These are phyloP conservation scores for Trichoderma pleuroti DNA, from an alignment of 2,329 filamentous ascomycete species.

Conservation along the genomic window DNA sequence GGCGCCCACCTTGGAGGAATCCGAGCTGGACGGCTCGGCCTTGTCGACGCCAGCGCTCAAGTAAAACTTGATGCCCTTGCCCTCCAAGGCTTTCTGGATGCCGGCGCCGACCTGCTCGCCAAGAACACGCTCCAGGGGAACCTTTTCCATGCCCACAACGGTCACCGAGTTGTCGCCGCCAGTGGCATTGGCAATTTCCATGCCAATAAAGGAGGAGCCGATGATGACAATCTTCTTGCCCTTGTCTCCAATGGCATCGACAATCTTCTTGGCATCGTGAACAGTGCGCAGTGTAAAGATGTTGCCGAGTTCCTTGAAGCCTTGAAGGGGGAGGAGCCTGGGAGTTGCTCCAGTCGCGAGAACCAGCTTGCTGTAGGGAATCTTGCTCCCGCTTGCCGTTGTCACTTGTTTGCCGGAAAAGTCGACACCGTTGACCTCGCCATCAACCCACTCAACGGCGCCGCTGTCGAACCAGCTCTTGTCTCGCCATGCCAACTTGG, in stretches of 20 bases:
- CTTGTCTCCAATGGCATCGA: slow-evolving; percentile 73
- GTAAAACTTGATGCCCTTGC: slow-evolving; percentile 84
- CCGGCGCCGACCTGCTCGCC: slow-evolving; percentile 76
- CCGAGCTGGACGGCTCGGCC: slow-evolving; percentile 66
- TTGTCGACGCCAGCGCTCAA: slow-evolving; percentile 79
- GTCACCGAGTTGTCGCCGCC: slow-evolving; percentile 77
- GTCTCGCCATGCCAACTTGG: slow-evolving; percentile 74
- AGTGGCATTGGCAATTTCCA: slow-evolving; percentile 90
- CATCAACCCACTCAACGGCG: slow-evolving; percentile 55
- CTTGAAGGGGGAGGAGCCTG: slow-evolving; percentile 70
- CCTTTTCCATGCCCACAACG: slow-evolving; percentile 82
- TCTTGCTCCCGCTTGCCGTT: slow-evolving; percentile 70
- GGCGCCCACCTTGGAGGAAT: slow-evolving; percentile 70
- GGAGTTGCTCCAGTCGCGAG: slow-evolving; percentile 84
- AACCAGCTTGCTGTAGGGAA: slow-evolving; percentile 81
- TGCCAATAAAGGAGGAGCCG: slow-evolving; percentile 93
- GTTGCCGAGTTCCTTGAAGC: slow-evolving; percentile 82
- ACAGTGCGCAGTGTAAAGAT: slow-evolving; percentile 80
- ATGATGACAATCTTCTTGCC: slow-evolving; percentile 90
- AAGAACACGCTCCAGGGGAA: slow-evolving; percentile 81
- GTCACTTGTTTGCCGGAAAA: slow-evolving; percentile 69
- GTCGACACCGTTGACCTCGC: slow-evolving; percentile 70
- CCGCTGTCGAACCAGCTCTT: slow-evolving; percentile 70
- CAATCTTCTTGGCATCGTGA: slow-evolving; percentile 74
- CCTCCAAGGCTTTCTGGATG: slow-evolving; percentile 75